Base-by-base conservation (phyloP, 257 asterid species). In the Cinchona pubescens region DNA sequence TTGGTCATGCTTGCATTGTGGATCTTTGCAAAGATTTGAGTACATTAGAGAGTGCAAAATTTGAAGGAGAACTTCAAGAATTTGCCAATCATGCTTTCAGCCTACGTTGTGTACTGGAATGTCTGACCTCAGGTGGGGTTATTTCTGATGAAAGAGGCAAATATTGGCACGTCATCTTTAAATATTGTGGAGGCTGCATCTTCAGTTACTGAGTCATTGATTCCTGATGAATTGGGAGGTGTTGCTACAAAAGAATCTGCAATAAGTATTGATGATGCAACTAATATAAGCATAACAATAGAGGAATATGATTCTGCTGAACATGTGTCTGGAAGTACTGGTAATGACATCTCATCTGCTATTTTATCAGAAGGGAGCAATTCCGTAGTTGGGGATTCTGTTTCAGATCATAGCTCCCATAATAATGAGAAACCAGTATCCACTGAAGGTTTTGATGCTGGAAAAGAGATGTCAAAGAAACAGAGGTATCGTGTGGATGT, bases 41-140 rank as follows among this genome's bases (percentile, higher is more conserved):
- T 69, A 87, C 98, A 46, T 85, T 95, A 32, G 99, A 95, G 85
- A 96, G 99, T 75, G 78, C 96, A 77, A 95, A 90, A 85, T 95
- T 92, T 83, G 99, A 95, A 88, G 99, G 99, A 71, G 99, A 95
- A 78, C 85, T 95, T 79, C 98, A 92, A 89, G 98, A 95, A 83
- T 95, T 95, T 71, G 98, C 99, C 73, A 88, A 95, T 85, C 99
- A 95, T 84, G 99, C 99, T 67, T 95, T 95, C 87, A 95, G 99
- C 79, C 91, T 95, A 67, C 88, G 99, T 65, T 90, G 97, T 84
- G 82, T 92, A 81, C 88, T 95, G 83, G 97, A 95, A 85, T 95
- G 99, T 83, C 88, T 95, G 75, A 86, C 89, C 48, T 95, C 98
- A 48, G 99, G 99, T 66, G 99, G 98, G 69, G 78, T 83, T 76